These are phyloP conservation scores for Cicer yamashitae DNA, from an alignment of 306 rosid species.

Conservation along the genomic window DNA sequence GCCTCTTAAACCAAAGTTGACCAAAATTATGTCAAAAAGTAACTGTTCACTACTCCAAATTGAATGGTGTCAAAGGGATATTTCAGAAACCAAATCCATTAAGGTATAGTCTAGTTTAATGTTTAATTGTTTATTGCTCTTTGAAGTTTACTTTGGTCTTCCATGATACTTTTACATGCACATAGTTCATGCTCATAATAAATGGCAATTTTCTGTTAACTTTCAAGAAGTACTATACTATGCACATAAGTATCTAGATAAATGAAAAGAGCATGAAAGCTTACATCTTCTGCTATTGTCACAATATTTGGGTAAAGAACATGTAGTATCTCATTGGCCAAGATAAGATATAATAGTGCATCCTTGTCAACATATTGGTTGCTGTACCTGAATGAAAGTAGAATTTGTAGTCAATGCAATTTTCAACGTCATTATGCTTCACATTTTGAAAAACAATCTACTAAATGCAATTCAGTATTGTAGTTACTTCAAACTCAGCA, in stretches of 20 bases:
- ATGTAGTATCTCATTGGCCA: slow-evolving; percentile 91
- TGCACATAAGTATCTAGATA: not conserved
- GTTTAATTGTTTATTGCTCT: too few species aligned
- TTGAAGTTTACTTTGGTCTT: too few species aligned
- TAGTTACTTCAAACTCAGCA: slow-evolving; percentile 6
- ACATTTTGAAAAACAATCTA: slow-evolving; percentile 23
- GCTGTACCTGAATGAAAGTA: slow-evolving; percentile 71
- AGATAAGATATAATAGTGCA: slow-evolving; percentile 78
- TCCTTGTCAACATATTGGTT: slow-evolving; percentile 96
- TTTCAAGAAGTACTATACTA: slow-evolving; percentile 3
- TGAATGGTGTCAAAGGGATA: too few species aligned
- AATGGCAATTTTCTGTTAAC: slow-evolving; percentile 20
- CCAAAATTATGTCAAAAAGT: not conserved
- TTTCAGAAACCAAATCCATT: too few species aligned
- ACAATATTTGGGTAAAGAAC: slow-evolving; percentile 76
- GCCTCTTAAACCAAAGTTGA: not conserved
- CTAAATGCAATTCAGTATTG: slow-evolving; percentile 23
- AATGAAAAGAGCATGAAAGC: slow-evolving; percentile 39
- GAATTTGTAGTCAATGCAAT: slow-evolving; percentile 34
- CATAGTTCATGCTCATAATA: slow-evolving; percentile 5
- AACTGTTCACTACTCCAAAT: not conserved
- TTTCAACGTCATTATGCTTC: slow-evolving; percentile 17
- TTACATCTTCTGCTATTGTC: slow-evolving; percentile 95
- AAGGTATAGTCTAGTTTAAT: too few species aligned
- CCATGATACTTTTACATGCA: too few species aligned